A percentile compares a stretch with the other conserved stretches of the same genome.
These are phyloP conservation scores for Phytopythium cucurbitacearum DNA, from an alignment of 352 stramenopile species.

Conservation along the genomic window DNA sequence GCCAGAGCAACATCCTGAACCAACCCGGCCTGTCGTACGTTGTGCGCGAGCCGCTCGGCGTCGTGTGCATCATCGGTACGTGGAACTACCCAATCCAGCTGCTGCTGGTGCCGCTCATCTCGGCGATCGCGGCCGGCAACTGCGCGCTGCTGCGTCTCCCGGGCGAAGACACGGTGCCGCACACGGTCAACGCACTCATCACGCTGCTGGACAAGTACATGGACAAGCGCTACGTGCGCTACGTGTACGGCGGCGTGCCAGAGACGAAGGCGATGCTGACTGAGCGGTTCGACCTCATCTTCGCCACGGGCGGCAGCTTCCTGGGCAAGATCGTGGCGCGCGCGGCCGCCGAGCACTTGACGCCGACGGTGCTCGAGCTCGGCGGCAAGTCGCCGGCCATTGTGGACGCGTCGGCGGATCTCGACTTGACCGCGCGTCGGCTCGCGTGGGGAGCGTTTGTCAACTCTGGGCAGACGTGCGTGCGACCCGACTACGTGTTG, in stretches of 20 bases:
- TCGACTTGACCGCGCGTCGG: constrained; percentile 63
- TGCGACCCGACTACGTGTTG: constrained; percentile 92
- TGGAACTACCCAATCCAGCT: constrained; percentile 93
- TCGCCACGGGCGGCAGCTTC: constrained; percentile 68
- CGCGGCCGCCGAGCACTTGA: constrained; percentile 92
- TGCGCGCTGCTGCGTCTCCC: constrained; percentile 90
- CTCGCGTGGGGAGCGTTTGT: constrained; percentile 84
- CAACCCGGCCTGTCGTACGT: constrained; percentile 62
- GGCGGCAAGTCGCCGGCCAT: constrained; percentile 92
- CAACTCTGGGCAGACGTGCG: constrained; percentile 94
- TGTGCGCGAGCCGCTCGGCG: constrained; percentile 66
- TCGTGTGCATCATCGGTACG: constrained; percentile 87
- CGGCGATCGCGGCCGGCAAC: constrained; percentile 89
- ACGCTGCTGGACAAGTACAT: constrained; percentile 70
- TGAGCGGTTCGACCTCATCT: constrained; percentile 82
- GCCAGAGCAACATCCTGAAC: constrained; percentile 50
- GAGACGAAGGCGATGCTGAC: constrained; percentile 79
- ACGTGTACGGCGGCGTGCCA: constrained; percentile 81
- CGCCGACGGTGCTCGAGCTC: constrained; percentile 93
- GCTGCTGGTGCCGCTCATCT: constrained; percentile 68
- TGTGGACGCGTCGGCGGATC: constrained; percentile 57
- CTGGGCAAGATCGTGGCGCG: constrained; percentile 89
- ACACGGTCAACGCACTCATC: constrained; percentile 48
- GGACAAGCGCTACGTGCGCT: constrained; percentile 67
- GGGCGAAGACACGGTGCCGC: constrained; percentile 75